Base-by-base conservation (phyloP, 1,284 basidiomycete species). In the Pascua sp. region DNA sequence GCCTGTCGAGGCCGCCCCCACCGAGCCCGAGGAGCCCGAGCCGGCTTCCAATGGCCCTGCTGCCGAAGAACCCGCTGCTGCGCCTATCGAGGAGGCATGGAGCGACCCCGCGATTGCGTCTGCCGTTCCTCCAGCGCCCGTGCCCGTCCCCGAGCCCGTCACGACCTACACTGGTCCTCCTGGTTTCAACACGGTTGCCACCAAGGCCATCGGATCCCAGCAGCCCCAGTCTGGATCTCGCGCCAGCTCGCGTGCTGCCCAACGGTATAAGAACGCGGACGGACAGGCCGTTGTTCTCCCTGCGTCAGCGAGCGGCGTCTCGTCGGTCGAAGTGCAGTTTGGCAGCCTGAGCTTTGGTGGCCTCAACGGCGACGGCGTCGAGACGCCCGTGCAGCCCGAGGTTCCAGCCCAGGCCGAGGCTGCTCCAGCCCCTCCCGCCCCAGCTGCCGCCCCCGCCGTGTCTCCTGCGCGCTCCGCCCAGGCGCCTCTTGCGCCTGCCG, bases 321-420 rank as follows among this genome's bases (percentile, higher is more conserved):
- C 72, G 18, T 56, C 66, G 42, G 67, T 79, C 57, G 76, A 76
- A 59, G 71, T 78, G 64, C 75, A 78, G 61, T 79, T 79, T 57
- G 77, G 77, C 43, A 76, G 71, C 62, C 64, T 79, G 53, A 77
- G 72, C 70, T 77, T 79, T 55, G 77, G 76, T 47, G 71, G 71
- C 18, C 55, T 71, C 45, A 72, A 72, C 58, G 74, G 73, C 16
- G 75, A 78, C 55, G 72, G 71, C 39, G 73, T 71, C 32, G 73
- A 75, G 54, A 66, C 74, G 0, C 70, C 71, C 9, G 63, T 68
- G 10, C 66, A 51, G 41, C 40, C 61, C 18, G 60, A 67, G 48
- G 50, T 59, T 32, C 56, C 65, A 46, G 46, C 60, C 17, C 59
- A 63, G 49, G 55, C 63, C 38, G 64, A 67, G 58, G 65, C 63